These are phyloP conservation scores for Pestalotiopsis fici DNA, from an alignment of 2,329 filamentous ascomycete species.

Conservation along the genomic window DNA sequence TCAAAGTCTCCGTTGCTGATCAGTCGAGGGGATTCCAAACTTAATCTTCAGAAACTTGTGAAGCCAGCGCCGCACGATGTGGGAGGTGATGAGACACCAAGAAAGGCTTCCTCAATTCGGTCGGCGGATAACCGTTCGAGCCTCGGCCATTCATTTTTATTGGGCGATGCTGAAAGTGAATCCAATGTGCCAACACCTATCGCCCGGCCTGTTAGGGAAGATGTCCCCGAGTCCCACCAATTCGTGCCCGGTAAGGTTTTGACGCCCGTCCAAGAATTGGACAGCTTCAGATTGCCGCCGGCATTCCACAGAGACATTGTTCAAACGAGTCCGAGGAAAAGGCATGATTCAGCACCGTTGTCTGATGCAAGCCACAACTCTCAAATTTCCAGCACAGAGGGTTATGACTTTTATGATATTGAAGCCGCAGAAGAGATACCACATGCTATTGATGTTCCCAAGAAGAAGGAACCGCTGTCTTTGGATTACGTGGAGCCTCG, in stretches of 20 bases:
- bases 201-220: conserved; percentile 50
- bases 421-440: conserved; percentile 44
- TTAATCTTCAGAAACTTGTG: conserved; percentile 14
- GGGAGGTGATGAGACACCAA: conserved; percentile 23
- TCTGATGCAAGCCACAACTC: conserved; percentile 54
- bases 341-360: conserved; percentile 51
- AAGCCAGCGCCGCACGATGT: conserved; percentile 17
- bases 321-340: conserved; percentile 38
- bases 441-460: conserved; percentile 55
- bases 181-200: conserved; percentile 64
- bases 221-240: conserved; percentile 23
- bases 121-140: conserved; percentile 32
- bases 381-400: conserved; percentile 56
- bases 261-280: conserved; percentile 51
- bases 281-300: conserved; percentile 52
- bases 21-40: conserved; percentile 13
- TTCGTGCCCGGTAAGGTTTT: conserved; percentile 35
- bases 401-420: conserved; percentile 67
- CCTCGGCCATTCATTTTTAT: conserved; percentile 45
- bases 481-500: conserved; percentile 34
- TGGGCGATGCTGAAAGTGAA: conserved; percentile 62
- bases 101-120: conserved; percentile 27
- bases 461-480: conserved; percentile 37
- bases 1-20: conserved; percentile 12
- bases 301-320: conserved; percentile 35